Percentiles rank a stretch among this genome's conserved stretches.
phyloP scores from a whole-genome alignment of 2,329 filamentous ascomycete genomes.

The Phaeosphaeriaceae sp. region DNA sequence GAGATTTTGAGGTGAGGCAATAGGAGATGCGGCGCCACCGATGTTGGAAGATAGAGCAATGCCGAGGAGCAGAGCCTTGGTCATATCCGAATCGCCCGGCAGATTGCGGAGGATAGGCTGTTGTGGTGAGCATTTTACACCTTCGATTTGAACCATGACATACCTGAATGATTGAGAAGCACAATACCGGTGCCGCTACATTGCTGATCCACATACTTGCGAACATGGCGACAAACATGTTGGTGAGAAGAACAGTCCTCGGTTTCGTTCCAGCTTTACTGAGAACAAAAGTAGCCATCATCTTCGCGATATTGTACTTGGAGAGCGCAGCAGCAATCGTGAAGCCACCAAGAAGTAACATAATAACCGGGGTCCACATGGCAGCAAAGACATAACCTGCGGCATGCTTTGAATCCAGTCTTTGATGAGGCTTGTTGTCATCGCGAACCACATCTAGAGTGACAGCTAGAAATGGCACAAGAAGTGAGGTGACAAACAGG shows the following conservation, averaged over 20 bases:
- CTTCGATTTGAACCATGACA: conserved; percentile 17
- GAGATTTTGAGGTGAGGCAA: conserved; percentile 96
- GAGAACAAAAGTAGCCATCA: conserved; percentile 93
- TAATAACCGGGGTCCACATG: conserved; percentile 99
- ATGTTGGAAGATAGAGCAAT: conserved; percentile 96
- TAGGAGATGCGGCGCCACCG: conserved; percentile 93
- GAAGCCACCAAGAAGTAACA: conserved; percentile 95
- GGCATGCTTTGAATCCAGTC: conserved; percentile 80
- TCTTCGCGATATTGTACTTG: conserved; percentile 97
- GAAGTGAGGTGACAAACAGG: conserved; percentile 91
- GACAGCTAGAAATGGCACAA: conserved; percentile 93
- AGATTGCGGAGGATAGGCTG: conserved; percentile 93
- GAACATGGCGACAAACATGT: conserved; percentile 98
- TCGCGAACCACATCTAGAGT: conserved; percentile 82
- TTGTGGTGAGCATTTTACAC: conserved; percentile 12
- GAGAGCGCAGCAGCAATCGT: conserved; percentile 93
- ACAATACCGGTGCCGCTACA: conserved; percentile 93
- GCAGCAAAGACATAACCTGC: conserved; percentile 86
- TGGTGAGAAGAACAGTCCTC: conserved; percentile 87
- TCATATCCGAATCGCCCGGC: conserved; percentile 87
- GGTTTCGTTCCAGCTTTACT: conserved; percentile 95
- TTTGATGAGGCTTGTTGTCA: conserved; percentile 71
- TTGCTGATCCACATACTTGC: conserved; percentile 99
- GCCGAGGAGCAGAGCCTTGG: conserved; percentile 91
- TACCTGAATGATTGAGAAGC: conserved; percentile 96